Base-by-base conservation (phyloP, 805 yeast species). In the Naumovozyma castellii region DNA sequence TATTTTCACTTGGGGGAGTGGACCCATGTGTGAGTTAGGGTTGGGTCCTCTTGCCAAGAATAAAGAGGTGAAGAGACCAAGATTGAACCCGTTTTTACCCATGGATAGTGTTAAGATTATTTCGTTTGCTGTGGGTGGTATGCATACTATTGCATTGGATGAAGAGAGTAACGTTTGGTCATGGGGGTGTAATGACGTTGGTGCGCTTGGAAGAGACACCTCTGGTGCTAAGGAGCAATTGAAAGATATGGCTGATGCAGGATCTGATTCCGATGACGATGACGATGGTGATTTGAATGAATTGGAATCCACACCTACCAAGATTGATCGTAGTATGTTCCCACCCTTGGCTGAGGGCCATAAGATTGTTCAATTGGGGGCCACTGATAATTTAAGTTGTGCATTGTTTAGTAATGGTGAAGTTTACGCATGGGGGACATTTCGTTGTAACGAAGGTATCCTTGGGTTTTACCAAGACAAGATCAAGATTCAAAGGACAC, bases 341-440 rank as follows among this genome's bases (percentile, higher is more conserved):
- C 84, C 94, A 32, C 84, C 94, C 29, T 37, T 58, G 30, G 63
- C 54, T 17, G 53, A 51, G 4, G 73, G 69, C 36, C 57, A 65
- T 14, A 75, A 72, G 40, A 76, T 90, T 38, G 84, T 84, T 17
- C 92, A 82, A 56, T 60, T 90, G 31, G 87, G 86, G 13, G 97
- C 97, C 3, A 83, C 97, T 8, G 98, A 92, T 59, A 90, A 87
- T 54, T 65, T 90, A 44, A 83, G 95, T 32, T 88, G 90, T 14
- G 85, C 78, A 2, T 64, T 92, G 42, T 73, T 80, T 31, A 80
- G 75, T 35, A 78, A 76, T 39, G 97, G 98, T 29, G 85, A 83
- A 31, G 87, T 94, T 8, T 92, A 80, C 61, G 94, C 97, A 0
- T 92, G 98, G 97, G 99, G 99, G 30, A 84, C 96, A 16, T 92